Evolutionary conservation across 108 stramenopile species (phyloP), one percentile per base, ranked within the genome.

Genomic region (Conticribra weissflogii): DNA sequence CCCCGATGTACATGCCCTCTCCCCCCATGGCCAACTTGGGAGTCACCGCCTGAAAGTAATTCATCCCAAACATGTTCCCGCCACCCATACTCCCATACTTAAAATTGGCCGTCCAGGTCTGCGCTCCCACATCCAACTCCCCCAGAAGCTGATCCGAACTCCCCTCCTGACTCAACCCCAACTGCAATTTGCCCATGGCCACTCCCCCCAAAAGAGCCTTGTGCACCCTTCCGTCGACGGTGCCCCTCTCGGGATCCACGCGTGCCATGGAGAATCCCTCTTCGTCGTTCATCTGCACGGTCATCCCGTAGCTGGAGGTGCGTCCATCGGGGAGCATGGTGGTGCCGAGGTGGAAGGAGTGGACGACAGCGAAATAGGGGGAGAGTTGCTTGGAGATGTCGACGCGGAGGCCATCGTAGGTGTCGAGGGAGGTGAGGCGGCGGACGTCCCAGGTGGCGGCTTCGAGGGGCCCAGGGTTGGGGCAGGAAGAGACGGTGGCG

Each of bases 31-130:
- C 74, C 21, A 92, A 63, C 18, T 65, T 54, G 0, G 85, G 76
- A 0, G 89, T 88, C 34, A 95, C 78, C 8, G 82, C 71, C 65
- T 95, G 94, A 50, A 83, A 82, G 76, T 89, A 95, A 63, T 92
- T 88, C 56, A 76, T 76, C 12, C 91, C 91, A 61, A 77, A 88
- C 15, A 88, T 83, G 30, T 81, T 68, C 14, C 88, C 94, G 36
- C 94, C 94, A 5, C 83, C 89, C 87, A 95, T 92, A 56, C 84
- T 85, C 15, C 94, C 94, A 69, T 92, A 95, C 68, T 92, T 92
- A 19, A 95, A 59, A 66, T 95, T 92, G 44, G 76, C 91, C n/a
- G 84, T 83, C 94, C 94, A 95, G 16, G 88, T 89, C 36, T 52
- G 41, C 2, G 85, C 91, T 47, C 85, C 83, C 52, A 95, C 41